phyloP scores from a whole-genome alignment of 345 rosid species.

The Melastoma malabathricum region DNA sequence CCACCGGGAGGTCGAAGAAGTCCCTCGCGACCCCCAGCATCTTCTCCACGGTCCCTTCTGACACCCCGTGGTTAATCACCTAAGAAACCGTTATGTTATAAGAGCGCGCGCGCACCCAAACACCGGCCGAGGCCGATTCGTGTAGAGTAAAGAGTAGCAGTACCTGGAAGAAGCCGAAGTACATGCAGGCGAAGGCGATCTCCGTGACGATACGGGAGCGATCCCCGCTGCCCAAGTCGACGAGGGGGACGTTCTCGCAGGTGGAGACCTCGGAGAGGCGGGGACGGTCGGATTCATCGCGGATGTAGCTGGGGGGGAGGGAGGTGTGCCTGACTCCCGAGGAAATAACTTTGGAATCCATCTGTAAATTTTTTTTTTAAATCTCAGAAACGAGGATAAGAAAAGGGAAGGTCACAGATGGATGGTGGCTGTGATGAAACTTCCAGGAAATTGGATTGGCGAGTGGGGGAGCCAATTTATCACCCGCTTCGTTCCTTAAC shows the following conservation, averaged over 20 bases:
- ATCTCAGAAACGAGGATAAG: background rate
- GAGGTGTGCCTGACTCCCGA: constrained; percentile 28
- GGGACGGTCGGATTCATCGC: constrained; percentile 70
- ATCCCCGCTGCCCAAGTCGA: constrained; percentile 45
- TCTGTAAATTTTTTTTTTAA: constrained; percentile 9
- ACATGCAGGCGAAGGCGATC: constrained; percentile 39
- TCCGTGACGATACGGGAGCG: constrained; percentile 22
- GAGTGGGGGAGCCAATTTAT: too few species aligned
- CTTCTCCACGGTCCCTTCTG: constrained; percentile 17
- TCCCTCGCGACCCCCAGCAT: constrained; percentile 40
- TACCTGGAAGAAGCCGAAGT: constrained; percentile 70
- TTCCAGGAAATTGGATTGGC: too few species aligned
- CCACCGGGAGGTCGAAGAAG: constrained; percentile 53
- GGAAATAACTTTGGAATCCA: constrained; percentile 62
- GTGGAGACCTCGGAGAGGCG: constrained; percentile 41
- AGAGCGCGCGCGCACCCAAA: too few species aligned
- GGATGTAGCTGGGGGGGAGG: constrained; percentile 53
- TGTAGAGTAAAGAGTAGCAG: background rate
- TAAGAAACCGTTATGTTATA: too few species aligned
- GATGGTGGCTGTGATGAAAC: too few species aligned
- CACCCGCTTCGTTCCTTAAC: too few species aligned
- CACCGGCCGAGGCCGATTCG: too few species aligned
- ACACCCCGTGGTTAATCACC: constrained; percentile 64
- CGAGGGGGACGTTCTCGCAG: constrained; percentile 46
- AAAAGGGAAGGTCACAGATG: too few species aligned